Evolutionary conservation across 805 yeast genomes (phyloP), one percentile per base, ranked within the genome.

Genomic region (Hanseniaspora jakobsenii): DNA sequence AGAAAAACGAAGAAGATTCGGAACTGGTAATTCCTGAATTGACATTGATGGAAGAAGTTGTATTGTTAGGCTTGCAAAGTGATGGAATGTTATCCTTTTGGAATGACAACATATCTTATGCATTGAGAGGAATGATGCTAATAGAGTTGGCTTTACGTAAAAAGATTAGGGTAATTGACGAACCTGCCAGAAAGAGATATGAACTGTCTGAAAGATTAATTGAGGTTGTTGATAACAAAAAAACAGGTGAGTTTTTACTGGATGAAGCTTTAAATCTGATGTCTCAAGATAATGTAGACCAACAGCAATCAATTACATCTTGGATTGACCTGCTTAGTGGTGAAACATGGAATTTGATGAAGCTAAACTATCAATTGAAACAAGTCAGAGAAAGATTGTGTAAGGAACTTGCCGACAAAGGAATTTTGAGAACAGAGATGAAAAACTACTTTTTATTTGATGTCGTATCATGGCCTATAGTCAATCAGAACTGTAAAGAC

Each of bases 381-480:
- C 98, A 91, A 66, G 98, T 91, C 4, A 77, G 98, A 58, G 98
- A 91, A 64, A 73, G 98, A 54, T 70, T 91, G 51, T 94, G 95
- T 45, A 91, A 91, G 64, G 98, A 98, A 0, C 70, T 91, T 43
- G 98, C 93, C 30, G 98, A 91, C 62, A 91, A 91, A 65, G 97
- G 98, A 18, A 79, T 91, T 36, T 71, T 93, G 56, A 78, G 95
- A 66, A 91, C 98, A 6, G 98, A 91, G 63, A 77, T 94, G 62
- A 85, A 87, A 60, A 91, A 85, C 65, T 91, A 91, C 60, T 76
- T 91, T 56, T 67, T 91, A 44, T 91, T 91, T 55, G 98, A 91
- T 62, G 91, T 91, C 96, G 95, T 98, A 24, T 91, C 98, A 7
- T 98, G 93, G 63, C 98, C 98, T 6, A 75, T 91, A 12, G 80